phyloP scores from a whole-genome alignment of 2,329 filamentous ascomycete species.

The Diplodia corticola region DNA sequence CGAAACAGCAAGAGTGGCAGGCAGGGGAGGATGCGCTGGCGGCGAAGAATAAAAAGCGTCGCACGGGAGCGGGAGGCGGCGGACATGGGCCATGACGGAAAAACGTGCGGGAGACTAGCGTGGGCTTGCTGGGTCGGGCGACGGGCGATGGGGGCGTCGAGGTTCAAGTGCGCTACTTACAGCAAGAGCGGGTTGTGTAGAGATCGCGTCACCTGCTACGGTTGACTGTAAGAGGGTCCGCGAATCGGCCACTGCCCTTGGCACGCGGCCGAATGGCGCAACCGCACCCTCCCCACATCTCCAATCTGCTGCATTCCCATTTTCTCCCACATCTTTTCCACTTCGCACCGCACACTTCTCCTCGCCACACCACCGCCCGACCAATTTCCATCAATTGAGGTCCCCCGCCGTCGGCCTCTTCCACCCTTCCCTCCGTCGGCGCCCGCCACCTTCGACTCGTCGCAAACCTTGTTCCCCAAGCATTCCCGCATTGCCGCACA shows the following conservation, averaged over 20 bases:
- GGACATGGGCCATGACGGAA: constrained; percentile 4
- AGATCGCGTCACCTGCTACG: neutral
- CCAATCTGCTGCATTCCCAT: neutral
- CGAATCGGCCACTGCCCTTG: too few relatives aligned
- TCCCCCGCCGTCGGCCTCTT: neutral
- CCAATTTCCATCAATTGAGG: constrained; percentile 1
- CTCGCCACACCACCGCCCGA: neutral
- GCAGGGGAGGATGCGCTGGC: neutral
- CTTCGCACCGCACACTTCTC: neutral
- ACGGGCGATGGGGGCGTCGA: neutral
- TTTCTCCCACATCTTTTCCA: neutral
- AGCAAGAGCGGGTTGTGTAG: too few relatives aligned
- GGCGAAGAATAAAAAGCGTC: neutral
- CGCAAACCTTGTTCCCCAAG: neutral
- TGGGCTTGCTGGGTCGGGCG: neutral
- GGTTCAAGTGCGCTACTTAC: too few relatives aligned
- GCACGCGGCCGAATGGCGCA: too few relatives aligned
- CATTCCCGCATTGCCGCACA: neutral
- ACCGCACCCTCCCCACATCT: too few relatives aligned
- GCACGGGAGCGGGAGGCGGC: neutral
- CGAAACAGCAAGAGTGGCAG: neutral
- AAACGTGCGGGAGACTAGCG: neutral
- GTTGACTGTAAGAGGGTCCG: too few relatives aligned
- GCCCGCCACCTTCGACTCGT: neutral
- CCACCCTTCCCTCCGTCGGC: neutral